Conservation (phyloP, 2,329 filamentous ascomycete species). For the Calonectria montana region DNA sequence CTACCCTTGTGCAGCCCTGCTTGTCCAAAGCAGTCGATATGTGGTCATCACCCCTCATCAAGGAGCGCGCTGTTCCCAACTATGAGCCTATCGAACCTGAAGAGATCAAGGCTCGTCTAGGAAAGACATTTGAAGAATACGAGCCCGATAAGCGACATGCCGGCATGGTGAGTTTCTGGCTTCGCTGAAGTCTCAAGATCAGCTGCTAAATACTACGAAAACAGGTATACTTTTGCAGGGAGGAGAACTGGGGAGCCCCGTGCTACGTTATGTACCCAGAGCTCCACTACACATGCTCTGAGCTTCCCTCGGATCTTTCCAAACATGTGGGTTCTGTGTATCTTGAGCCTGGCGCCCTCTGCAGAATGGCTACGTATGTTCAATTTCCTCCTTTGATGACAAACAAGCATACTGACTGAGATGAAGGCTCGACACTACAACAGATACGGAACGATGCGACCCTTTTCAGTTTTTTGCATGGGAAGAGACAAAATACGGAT, state of each 20-base stretch:
- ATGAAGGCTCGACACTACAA: constrained; percentile 17
- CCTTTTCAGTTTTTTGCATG: constrained; percentile 37
- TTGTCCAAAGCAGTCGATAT: constrained; percentile 37
- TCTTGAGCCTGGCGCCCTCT: constrained; percentile 38
- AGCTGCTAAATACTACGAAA: constrained; percentile 15
- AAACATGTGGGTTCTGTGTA: constrained; percentile 41
- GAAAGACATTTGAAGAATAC: constrained; percentile 33
- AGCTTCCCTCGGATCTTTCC: constrained; percentile 31
- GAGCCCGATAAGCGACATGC: constrained; percentile 24
- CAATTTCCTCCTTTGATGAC: background rate
- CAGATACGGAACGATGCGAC: constrained; percentile 20
- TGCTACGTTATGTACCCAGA: constrained; percentile 38
- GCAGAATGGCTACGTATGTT: constrained; percentile 38
- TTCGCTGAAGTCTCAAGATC: background rate
- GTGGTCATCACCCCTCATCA: constrained; percentile 33
- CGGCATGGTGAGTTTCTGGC: constrained; percentile 29
- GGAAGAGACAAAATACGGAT: constrained; percentile 39
- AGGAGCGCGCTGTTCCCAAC: constrained; percentile 22
- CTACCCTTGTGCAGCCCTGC: constrained; percentile 25
- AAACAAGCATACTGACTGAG: constrained; percentile 15
- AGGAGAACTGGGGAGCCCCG: constrained; percentile 40
- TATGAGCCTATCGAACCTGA: constrained; percentile 33
- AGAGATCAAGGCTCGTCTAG: constrained; percentile 35
- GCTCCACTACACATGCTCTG: constrained; percentile 39
- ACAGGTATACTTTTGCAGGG: constrained; percentile 42